Conservation (phyloP, 2,329 filamentous ascomycete species). For the Fusarium continuum region DNA sequence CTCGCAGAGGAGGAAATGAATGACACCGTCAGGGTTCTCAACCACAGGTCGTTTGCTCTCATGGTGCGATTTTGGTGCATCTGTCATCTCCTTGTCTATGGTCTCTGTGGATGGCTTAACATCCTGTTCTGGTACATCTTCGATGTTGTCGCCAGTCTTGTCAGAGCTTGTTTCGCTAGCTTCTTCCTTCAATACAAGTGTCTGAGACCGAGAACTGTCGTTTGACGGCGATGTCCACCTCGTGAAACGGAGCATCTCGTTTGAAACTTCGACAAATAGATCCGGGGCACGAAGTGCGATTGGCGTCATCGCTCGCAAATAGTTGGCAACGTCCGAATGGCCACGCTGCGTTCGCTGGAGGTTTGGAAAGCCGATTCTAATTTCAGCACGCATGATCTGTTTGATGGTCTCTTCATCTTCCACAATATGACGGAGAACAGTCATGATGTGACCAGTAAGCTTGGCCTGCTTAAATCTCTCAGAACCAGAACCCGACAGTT, state of each 20-base stretch:
- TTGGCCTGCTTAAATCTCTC: slow-evolving; percentile 70
- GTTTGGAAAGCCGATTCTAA: slow-evolving; percentile 78
- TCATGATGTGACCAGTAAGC: slow-evolving; percentile 73
- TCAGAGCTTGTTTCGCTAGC: slow-evolving; percentile 28
- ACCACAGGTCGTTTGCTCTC: slow-evolving; percentile 86
- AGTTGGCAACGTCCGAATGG: slow-evolving; percentile 73
- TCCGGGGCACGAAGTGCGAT: slow-evolving; percentile 83
- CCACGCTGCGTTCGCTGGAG: slow-evolving; percentile 60
- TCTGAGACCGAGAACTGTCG: slow-evolving; percentile 47
- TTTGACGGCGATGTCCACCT: slow-evolving; percentile 62
- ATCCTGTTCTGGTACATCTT: slow-evolving; percentile 48
- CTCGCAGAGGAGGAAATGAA: slow-evolving; percentile 94
- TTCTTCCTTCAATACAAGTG: slow-evolving; percentile 55
- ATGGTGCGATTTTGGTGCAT: slow-evolving; percentile 67
- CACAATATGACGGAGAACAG: slow-evolving; percentile 89
- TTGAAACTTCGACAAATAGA: slow-evolving; percentile 86
- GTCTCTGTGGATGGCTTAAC: slow-evolving; percentile 69
- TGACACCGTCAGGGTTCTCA: slow-evolving; percentile 92
- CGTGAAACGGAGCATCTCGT: slow-evolving; percentile 81
- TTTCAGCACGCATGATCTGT: slow-evolving; percentile 91
- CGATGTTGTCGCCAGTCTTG: slow-evolving; percentile 19
- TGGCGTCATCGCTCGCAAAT: slow-evolving; percentile 80
- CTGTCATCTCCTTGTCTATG: slow-evolving; percentile 67
- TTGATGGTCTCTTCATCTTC: slow-evolving; percentile 92
- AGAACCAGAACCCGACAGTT: slow-evolving; percentile 82